Percentiles rank a stretch among this genome's conserved stretches.
These are phyloP conservation scores for Wallacemonas sp. DNA, from an alignment of 208 protist genomes.

Conservation along the genomic window DNA sequence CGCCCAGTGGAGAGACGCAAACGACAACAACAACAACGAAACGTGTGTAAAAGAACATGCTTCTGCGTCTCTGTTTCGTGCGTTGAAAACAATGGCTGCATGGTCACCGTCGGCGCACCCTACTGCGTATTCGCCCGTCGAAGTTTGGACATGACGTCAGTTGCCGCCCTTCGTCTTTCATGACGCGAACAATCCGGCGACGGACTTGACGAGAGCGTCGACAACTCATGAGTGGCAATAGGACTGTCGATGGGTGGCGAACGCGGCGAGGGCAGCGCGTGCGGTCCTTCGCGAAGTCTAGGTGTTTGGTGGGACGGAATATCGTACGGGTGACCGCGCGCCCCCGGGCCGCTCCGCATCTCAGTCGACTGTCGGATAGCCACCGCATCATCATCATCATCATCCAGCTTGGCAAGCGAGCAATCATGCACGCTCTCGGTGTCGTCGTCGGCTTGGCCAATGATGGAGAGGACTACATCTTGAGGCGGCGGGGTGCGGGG, in stretches of 20 bases:
- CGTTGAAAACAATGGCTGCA: not conserved
- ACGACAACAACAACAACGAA: not conserved
- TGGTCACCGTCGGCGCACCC: not conserved
- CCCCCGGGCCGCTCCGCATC: not conserved
- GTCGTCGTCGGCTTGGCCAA: not conserved
- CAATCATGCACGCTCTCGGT: not conserved
- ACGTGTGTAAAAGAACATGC: too few species aligned
- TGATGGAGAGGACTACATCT: not conserved
- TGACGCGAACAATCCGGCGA: not conserved
- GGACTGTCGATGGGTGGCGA: not conserved
- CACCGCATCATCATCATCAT: too few species aligned
- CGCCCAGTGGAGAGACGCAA: not conserved
- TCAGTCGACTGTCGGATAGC: too few species aligned
- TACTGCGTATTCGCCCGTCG: not conserved
- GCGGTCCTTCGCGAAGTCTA: too few species aligned
- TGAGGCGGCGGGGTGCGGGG: not conserved
- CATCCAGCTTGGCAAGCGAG: too few species aligned
- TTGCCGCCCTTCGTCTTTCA: not conserved
- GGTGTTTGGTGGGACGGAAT: not conserved
- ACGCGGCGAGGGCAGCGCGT: not conserved
- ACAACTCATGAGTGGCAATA: not conserved
- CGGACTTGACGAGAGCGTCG: not conserved
- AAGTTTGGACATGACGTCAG: constrained; percentile 4
- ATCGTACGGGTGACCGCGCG: not conserved
- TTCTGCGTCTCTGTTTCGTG: too few species aligned